Conservation (phyloP, 2,329 filamentous ascomycete genomes). For the Neopestalotiopsis rosae region DNA sequence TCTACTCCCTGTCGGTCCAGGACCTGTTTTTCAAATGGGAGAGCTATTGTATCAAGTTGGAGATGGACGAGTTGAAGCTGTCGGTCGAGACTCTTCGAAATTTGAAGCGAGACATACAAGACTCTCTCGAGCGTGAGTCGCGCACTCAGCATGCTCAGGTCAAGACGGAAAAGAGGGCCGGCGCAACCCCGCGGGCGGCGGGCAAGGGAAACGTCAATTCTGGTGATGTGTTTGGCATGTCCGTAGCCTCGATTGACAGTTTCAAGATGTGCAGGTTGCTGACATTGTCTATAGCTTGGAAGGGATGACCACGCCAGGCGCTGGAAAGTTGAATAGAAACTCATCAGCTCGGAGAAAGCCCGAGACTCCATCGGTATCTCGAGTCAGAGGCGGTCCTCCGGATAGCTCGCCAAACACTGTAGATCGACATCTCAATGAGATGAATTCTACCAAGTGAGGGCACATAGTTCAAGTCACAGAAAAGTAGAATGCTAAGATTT, state of each 20-base stretch:
- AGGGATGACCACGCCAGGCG: constrained; percentile 65
- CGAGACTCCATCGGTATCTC: constrained; percentile 54
- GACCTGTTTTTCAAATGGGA: constrained; percentile 99
- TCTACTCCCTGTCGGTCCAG: constrained; percentile 81
- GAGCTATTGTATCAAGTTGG: constrained; percentile 95
- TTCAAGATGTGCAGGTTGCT: background rate
- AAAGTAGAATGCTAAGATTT: constrained; percentile 16
- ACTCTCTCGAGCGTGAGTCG: constrained; percentile 78
- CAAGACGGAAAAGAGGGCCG: constrained; percentile 66
- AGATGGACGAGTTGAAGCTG: constrained; percentile 75
- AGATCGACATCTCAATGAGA: constrained; percentile 45
- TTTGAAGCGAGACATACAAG: constrained; percentile 87
- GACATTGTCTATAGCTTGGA: constrained; percentile 57
- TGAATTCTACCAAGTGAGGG: constrained; percentile 45
- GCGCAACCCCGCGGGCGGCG: constrained; percentile 66
- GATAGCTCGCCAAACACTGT: constrained; percentile 48
- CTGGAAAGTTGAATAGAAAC: constrained; percentile 48
- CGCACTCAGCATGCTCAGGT: constrained; percentile 66
- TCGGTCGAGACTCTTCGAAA: constrained; percentile 74
- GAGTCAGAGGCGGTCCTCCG: constrained; percentile 48
- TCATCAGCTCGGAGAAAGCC: constrained; percentile 41
- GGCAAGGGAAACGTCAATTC: constrained; percentile 47
- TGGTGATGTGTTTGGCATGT: constrained; percentile 85
- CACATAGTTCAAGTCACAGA: background rate
- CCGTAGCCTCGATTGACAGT: constrained; percentile 31